phyloP scores from a whole-genome alignment of 2,329 filamentous ascomycete genomes.

The Sarocladiaceae sp. region DNA sequence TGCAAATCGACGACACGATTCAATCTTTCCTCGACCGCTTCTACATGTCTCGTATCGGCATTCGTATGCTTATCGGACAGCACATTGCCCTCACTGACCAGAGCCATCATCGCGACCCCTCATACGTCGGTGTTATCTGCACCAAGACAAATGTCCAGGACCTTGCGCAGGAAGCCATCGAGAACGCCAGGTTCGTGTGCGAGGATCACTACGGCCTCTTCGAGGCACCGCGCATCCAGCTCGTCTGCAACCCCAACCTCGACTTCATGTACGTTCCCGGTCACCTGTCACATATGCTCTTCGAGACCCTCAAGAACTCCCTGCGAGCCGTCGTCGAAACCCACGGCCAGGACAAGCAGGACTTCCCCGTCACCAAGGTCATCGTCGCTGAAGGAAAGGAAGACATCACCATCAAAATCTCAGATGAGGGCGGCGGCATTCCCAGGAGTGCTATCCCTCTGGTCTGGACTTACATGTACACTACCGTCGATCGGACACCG shows the following conservation, averaged over 20 bases:
- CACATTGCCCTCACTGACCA: conserved; percentile 97
- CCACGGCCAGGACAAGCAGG: conserved; percentile 90
- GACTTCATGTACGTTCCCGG: conserved; percentile 99
- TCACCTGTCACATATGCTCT: conserved; percentile 99
- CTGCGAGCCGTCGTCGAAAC: conserved; percentile 93
- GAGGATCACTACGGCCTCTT: conserved; percentile 98
- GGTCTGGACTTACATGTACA: conserved; percentile 99
- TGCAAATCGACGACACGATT: conserved; percentile 97
- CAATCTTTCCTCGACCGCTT: conserved; percentile 97
- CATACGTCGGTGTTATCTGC: conserved; percentile 98
- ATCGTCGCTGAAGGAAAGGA: conserved; percentile 97
- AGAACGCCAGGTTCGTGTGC: conserved; percentile 98
- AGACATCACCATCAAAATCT: conserved; percentile 98
- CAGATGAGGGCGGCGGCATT: conserved; percentile 94
- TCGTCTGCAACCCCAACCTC: conserved; percentile 89
- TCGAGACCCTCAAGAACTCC: conserved; percentile 98
- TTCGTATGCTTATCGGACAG: conserved; percentile 98
- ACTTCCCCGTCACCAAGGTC: conserved; percentile 94
- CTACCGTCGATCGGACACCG: conserved; percentile 92
- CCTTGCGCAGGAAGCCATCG: conserved; percentile 93
- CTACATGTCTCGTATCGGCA: conserved; percentile 99
- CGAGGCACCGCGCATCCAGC: conserved; percentile 92
- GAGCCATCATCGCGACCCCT: conserved; percentile 80
- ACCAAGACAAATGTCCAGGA: conserved; percentile 97
- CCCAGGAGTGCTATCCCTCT: conserved; percentile 88